These are phyloP conservation scores for Wallacemonas collosoma DNA, from an alignment of 208 protist genomes.

Conservation along the genomic window DNA sequence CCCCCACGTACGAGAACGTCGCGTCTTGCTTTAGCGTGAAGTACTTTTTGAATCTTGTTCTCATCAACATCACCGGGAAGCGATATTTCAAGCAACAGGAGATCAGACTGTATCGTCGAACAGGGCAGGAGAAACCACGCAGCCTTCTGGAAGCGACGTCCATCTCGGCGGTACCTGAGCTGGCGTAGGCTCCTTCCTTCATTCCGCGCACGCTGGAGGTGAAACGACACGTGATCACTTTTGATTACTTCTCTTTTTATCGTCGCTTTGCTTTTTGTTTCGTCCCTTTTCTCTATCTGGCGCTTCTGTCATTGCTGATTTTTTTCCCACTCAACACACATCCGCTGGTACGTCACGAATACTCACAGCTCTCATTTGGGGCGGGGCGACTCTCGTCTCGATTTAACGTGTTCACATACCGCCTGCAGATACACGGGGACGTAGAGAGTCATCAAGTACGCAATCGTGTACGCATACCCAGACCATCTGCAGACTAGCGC, in stretches of 20 bases:
- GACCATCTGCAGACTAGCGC: too few relatives aligned
- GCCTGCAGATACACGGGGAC: too few relatives aligned
- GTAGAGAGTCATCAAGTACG: too few relatives aligned
- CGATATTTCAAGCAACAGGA: constrained; percentile 93
- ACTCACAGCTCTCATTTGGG: too few relatives aligned
- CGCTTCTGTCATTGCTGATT: too few relatives aligned
- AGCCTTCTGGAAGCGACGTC: background rate
- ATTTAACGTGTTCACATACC: too few relatives aligned
- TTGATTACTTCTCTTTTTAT: constrained; percentile 22
- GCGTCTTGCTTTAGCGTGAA: constrained; percentile 67
- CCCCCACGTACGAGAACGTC: constrained; percentile 77
- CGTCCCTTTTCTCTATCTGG: background rate
- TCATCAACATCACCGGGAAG: constrained; percentile 77
- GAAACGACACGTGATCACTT: background rate
- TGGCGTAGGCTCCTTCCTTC: background rate
- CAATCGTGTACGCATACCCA: too few relatives aligned
- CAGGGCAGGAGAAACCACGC: constrained; percentile 51
- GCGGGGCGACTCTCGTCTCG: too few relatives aligned
- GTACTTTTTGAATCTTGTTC: constrained; percentile 89
- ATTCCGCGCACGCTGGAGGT: too few relatives aligned
- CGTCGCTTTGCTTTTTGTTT: constrained; percentile 18
- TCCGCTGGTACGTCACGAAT: too few relatives aligned
- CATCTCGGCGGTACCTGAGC: constrained; percentile 1
- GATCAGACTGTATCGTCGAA: constrained; percentile 75
- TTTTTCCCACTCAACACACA: too few relatives aligned